phyloP scores from a whole-genome alignment of 2,329 filamentous ascomycete genomes.

The Calycina herbarum region DNA sequence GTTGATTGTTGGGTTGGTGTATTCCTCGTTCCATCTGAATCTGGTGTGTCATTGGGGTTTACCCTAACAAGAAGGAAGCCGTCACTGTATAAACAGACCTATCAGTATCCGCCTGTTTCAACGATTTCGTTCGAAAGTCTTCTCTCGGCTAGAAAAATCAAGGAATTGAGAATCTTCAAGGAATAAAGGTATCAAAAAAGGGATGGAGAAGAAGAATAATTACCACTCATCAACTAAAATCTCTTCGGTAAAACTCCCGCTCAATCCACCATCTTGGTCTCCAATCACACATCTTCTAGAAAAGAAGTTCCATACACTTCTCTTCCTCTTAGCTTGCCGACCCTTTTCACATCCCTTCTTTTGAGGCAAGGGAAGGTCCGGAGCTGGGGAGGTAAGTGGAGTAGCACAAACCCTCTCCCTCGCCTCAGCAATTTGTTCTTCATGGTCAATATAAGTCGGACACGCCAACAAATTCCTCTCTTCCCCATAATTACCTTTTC shows the following conservation, averaged over 20 bases:
- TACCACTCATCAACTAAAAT: slow-evolving; percentile 4
- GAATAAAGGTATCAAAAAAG: background rate
- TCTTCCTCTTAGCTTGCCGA: background rate
- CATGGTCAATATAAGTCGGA: background rate
- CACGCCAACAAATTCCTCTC: background rate
- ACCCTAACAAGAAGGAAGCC: background rate
- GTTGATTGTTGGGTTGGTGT: background rate
- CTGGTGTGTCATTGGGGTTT: background rate
- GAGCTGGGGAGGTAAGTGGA: background rate
- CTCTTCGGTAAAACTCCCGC: background rate
- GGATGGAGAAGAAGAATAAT: background rate
- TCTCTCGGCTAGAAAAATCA: background rate
- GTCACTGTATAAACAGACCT: background rate
- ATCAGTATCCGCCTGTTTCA: background rate
- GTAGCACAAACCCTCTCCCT: background rate
- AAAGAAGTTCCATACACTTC: background rate
- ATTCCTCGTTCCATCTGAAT: background rate
- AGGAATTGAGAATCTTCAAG: background rate
- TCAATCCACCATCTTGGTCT: background rate
- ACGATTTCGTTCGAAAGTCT: background rate
- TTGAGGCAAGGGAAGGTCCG: background rate
- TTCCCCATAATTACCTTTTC: background rate
- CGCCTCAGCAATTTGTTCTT: background rate
- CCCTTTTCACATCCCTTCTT: background rate
- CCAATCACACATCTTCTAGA: background rate